A percentile compares a stretch with the other conserved stretches of the same genome.
Evolutionary conservation across 2,329 filamentous ascomycete genomes (phyloP).

Genomic region (Penicillium sp.): DNA sequence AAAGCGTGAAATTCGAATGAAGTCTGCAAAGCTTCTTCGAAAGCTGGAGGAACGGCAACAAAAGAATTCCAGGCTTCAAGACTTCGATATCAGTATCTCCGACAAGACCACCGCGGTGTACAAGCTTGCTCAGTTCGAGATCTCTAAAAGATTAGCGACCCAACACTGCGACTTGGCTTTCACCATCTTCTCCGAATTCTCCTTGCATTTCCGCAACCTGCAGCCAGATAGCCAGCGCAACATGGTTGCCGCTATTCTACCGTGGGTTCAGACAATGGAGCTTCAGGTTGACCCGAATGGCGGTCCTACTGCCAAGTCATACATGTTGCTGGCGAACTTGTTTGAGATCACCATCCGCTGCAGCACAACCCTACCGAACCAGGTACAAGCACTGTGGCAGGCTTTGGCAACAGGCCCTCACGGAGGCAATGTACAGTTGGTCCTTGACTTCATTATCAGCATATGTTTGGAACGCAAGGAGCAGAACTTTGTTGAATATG

Average conservation of each 20-base stretch:
- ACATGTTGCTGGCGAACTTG: constrained; percentile 91
- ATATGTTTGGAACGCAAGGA: constrained; percentile 91
- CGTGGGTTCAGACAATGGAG: constrained; percentile 95
- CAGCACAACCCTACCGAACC: constrained; percentile 84
- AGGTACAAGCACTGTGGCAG: constrained; percentile 97
- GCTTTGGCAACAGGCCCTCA: constrained; percentile 91
- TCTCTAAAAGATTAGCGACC: constrained; percentile 84
- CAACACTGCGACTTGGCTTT: constrained; percentile 90
- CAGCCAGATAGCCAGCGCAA: constrained; percentile 83
- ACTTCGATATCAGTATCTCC: constrained; percentile 97
- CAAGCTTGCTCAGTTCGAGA: constrained; percentile 95
- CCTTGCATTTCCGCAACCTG: constrained; percentile 86
- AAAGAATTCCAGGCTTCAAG: constrained; percentile 87
- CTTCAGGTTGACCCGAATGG: constrained; percentile 89
- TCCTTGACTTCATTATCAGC: constrained; percentile 94
- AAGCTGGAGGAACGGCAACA: constrained; percentile 80
- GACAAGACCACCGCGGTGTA: constrained; percentile 99
- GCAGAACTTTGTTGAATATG: constrained; percentile 97
- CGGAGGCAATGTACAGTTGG: constrained; percentile 88
- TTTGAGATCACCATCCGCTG: constrained; percentile 96
- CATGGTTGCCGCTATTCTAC: constrained; percentile 89
- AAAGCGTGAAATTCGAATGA: constrained; percentile 82
- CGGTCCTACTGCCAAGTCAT: constrained; percentile 85
- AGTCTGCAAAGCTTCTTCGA: constrained; percentile 79
- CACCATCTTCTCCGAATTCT: constrained; percentile 93